These are phyloP conservation scores for Endoconidiophora polonica DNA, from an alignment of 2,329 filamentous ascomycete species.

Conservation along the genomic window DNA sequence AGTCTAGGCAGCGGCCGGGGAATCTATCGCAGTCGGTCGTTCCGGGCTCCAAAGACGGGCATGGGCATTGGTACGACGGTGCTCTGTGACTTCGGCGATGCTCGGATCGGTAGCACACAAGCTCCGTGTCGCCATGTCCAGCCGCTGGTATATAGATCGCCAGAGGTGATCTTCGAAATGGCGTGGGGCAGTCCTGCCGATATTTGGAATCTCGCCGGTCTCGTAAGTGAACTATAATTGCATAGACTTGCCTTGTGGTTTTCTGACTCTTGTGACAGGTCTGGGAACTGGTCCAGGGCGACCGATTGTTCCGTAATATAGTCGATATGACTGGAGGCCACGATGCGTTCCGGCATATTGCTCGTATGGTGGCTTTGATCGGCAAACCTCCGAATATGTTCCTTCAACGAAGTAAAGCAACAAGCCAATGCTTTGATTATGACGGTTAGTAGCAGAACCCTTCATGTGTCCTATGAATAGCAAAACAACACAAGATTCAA, in stretches of 20 bases:
- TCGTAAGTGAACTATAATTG: conserved; percentile 2
- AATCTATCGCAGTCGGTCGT: conserved; percentile 5
- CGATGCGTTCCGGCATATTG: conserved; percentile 9
- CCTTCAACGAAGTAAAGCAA: not conserved
- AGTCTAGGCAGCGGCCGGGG: not conserved
- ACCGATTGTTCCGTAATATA: conserved; percentile 5
- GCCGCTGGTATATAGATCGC: conserved; percentile 9
- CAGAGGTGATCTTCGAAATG: conserved; percentile 11
- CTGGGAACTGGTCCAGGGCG: conserved; percentile 10
- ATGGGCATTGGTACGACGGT: conserved; percentile 2
- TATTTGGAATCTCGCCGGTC: conserved; percentile 10
- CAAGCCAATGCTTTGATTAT: conserved; percentile 9
- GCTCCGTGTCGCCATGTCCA: conserved; percentile 5
- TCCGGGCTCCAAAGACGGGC: conserved; percentile 1
- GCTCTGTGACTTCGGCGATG: conserved; percentile 11
- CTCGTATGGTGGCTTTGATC: conserved; percentile 12
- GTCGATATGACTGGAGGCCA: conserved; percentile 5
- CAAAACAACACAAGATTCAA: not conserved
- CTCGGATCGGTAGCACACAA: conserved; percentile 6
- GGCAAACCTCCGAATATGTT: conserved; percentile 6
- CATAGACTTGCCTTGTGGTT: not conserved
- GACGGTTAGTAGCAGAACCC: conserved; percentile 3
- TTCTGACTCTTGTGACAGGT: conserved; percentile 5
- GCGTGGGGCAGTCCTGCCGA: conserved; percentile 10
- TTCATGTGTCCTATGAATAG: not conserved